These are phyloP conservation scores for Prunus salicina DNA, from an alignment of 306 rosid species.

Conservation along the genomic window DNA sequence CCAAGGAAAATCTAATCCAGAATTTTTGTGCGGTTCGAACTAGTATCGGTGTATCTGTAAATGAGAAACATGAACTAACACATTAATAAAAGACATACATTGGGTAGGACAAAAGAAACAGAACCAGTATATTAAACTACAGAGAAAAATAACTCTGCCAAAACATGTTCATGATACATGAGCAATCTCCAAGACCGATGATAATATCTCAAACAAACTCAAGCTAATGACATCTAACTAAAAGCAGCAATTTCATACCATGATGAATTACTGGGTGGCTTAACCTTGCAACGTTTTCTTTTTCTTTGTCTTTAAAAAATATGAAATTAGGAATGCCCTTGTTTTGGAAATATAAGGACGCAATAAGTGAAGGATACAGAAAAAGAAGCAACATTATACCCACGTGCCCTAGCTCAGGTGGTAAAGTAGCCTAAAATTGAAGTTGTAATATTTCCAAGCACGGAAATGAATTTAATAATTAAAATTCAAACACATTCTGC, in stretches of 20 bases:
- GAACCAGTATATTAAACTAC: background rate
- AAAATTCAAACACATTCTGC: too few species aligned
- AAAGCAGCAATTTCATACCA: background rate
- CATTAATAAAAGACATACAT: background rate
- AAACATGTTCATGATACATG: background rate
- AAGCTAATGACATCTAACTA: background rate
- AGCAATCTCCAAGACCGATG: background rate
- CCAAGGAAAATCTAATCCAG: slow-evolving; percentile 3
- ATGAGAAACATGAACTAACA: background rate
- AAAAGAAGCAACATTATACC: background rate
- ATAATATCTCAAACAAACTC: background rate
- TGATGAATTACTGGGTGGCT: background rate
- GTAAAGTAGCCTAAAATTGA: too few species aligned
- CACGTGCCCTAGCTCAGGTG: too few species aligned
- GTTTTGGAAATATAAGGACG: background rate
- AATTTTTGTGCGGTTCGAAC: background rate
- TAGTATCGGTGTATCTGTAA: background rate
- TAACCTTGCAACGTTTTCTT: background rate
- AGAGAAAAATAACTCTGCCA: background rate
- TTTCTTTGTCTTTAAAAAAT: too few species aligned
- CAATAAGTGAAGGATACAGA: background rate
- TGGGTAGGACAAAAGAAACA: background rate
- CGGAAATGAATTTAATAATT: too few species aligned
- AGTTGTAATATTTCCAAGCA: too few species aligned
- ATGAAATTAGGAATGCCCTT: too few species aligned